phyloP scores from a whole-genome alignment of 2,329 filamentous ascomycete genomes.

The Fusarium sp. region DNA sequence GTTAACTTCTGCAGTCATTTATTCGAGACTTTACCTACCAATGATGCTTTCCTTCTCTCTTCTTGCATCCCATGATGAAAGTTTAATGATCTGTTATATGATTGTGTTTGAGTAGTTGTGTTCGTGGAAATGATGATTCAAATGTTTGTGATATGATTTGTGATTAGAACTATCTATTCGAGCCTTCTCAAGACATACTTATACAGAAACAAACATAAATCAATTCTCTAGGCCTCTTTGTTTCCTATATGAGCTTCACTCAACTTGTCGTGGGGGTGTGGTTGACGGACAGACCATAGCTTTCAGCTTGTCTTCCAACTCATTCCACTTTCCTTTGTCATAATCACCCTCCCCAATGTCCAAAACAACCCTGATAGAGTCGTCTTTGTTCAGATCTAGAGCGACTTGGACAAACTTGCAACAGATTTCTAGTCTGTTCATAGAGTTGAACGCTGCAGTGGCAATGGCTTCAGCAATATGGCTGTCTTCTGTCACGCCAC shows the following conservation, averaged over 20 bases:
- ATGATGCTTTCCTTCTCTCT: not conserved
- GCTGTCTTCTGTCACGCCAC: not conserved
- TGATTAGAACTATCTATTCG: not conserved
- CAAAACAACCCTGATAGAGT: not conserved
- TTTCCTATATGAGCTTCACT: not conserved
- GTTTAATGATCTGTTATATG: fast-evolving
- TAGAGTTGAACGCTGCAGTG: not conserved
- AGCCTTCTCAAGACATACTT: not conserved
- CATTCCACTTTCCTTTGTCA: not conserved
- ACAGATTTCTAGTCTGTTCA: not conserved
- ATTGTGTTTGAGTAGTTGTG: fast-evolving
- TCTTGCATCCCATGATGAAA: not conserved
- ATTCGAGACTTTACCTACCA: fast-evolving
- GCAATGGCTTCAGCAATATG: not conserved
- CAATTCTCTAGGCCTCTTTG: not conserved
- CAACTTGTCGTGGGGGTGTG: not conserved
- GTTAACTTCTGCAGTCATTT: not conserved
- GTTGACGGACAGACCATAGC: fast-evolving
- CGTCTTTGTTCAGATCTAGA: not conserved
- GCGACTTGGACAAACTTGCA: not conserved
- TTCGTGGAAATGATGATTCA: not conserved
- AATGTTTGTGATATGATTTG: not conserved
- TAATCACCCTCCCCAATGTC: not conserved
- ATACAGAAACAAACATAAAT: not conserved
- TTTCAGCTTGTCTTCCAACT: not conserved